Conservation (phyloP, 2,329 filamentous ascomycete genomes). For the Fusarium abutilonis region DNA sequence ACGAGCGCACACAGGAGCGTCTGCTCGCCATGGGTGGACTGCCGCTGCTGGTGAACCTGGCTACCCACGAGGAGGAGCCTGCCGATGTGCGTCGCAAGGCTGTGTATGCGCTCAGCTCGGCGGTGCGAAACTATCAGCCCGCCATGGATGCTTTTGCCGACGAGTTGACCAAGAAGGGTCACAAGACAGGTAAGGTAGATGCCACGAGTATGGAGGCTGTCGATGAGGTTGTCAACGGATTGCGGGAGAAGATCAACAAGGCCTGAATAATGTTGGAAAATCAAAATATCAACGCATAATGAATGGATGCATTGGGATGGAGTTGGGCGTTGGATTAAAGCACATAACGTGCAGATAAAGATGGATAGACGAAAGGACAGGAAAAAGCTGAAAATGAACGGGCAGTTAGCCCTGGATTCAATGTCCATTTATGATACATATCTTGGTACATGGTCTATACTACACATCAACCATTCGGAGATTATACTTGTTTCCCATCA, state of each 20-base stretch:
- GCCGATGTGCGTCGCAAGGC: constrained; percentile 83
- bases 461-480: constrained; percentile 41
- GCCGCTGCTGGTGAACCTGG: constrained; percentile 73
- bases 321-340: constrained; percentile 47
- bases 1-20: constrained; percentile 83
- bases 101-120: constrained; percentile 86
- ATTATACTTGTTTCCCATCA: constrained; percentile 25
- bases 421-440: constrained; percentile 48
- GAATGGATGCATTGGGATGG: constrained; percentile 49
- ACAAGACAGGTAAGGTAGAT: constrained; percentile 71
- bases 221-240: constrained; percentile 74
- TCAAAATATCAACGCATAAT: constrained; percentile 19
- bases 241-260: constrained; percentile 65
- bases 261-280: constrained; percentile 24
- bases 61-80: constrained; percentile 67
- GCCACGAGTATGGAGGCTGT: constrained; percentile 88
- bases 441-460: constrained; percentile 50
- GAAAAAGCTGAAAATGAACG: constrained; percentile 29
- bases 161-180: constrained; percentile 67
- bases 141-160: constrained; percentile 75
- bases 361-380: constrained; percentile 11
- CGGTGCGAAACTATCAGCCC: constrained; percentile 88
- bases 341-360: constrained; percentile 9
- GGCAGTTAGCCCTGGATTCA: constrained; percentile 29
- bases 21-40: constrained; percentile 72